Base-by-base conservation (phyloP, 139 green algal genomes). In the Chlorella sorokiniana region DNA sequence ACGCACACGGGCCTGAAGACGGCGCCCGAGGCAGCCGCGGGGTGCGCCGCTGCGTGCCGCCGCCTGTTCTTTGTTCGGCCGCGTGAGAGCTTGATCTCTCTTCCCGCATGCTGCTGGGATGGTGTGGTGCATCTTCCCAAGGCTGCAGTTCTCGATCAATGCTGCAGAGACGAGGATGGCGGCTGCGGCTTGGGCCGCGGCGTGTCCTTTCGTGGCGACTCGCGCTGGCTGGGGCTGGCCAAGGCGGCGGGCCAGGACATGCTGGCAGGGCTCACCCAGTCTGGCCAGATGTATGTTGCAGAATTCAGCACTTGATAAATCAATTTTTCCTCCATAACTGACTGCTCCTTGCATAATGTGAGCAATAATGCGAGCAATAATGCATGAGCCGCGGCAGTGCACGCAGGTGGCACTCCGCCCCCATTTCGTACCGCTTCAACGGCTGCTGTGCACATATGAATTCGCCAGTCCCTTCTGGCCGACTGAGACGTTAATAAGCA, bases 181-280 rank as follows among this genome's bases (percentile, higher is more conserved):
- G 63, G 40, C 22, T 4, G 65, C 65, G 37, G 35, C 35, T n/a
- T 70, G 9, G 78, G 64, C 29, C 78, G 78, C 7, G 67, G 63
- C 69, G 25, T 82, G 4, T 84, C 83, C 3, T 88, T 88, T 78
- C 76, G 84, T 5, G 84, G 84, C 25, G 79, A 85, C 70, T 70
- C 78, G 14, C 62, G 71, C 16, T 88, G 84, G 84, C 52, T 85
- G 38, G 84, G 84, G n/a, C 67, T 88, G n/a, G 78, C 69, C 42
- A 85, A 82, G 51, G 78, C 78, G 25, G 31, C 27, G 14, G 48
- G 77, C 31, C 74, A 79, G 61, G 84, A 88, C 18, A 41, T 76
- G 37, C 41, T 88, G 33, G 79, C 78, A 2, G 84, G 78, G 22
- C 16, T 88, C 14, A 88, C 84, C 6, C 48, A 72, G 35, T 74